Conservation (phyloP, 805 yeast genomes). For the Ogataea angusta region DNA sequence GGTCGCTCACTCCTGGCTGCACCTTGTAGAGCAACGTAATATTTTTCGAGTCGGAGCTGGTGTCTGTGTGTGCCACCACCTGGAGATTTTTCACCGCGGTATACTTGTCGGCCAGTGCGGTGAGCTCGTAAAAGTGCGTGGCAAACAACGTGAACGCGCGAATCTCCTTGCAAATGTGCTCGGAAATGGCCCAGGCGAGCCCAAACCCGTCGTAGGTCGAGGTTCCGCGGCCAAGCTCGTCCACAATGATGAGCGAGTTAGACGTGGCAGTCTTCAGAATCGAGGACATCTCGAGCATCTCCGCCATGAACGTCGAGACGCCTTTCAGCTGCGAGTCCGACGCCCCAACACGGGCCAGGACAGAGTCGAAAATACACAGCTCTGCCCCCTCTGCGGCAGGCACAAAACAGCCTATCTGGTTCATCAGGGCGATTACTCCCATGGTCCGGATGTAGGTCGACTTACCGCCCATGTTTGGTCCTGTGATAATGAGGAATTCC, state of each 20-base stretch:
- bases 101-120: conserved; percentile 65
- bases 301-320: conserved; percentile 94
- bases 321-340: conserved; percentile 98
- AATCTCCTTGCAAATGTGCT: conserved; percentile 67
- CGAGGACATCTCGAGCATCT: conserved; percentile 91
- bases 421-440: conserved; percentile 83
- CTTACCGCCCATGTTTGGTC: conserved; percentile 98
- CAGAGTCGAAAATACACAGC: conserved; percentile 81
- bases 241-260: conserved; percentile 82
- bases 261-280: conserved; percentile 76
- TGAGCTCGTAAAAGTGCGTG: conserved; percentile 95
- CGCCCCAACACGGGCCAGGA: conserved; percentile 96
- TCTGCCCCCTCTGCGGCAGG: conserved; percentile 76
- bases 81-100: conserved; percentile 76
- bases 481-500: conserved; percentile 84
- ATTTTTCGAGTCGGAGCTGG: conserved; percentile 46
- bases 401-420: conserved; percentile 85
- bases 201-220: conserved; percentile 97
- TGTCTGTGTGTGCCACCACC: conserved; percentile 87
- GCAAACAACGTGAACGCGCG: conserved; percentile 87
- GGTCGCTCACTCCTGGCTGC: conserved; percentile 94
- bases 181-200: conserved; percentile 94
- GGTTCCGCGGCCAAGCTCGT: conserved; percentile 95
- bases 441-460: conserved; percentile 88
- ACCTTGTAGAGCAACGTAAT: conserved; percentile 89